Evolutionary conservation across 1,284 basidiomycete species (phyloP).

Genomic region (Tylopilus sp.): DNA sequence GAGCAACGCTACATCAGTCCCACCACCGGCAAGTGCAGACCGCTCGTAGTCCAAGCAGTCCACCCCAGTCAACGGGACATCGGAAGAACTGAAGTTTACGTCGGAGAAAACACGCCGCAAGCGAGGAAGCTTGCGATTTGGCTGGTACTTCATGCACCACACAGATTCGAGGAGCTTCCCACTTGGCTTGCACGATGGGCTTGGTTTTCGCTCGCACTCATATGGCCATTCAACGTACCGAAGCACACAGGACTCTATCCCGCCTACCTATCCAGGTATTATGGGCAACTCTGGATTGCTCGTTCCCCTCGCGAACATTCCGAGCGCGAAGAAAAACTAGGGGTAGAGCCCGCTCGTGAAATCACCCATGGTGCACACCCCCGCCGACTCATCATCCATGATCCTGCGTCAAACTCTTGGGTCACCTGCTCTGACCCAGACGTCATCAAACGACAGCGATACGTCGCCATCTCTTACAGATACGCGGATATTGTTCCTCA

Average conservation of each 20-base stretch:
- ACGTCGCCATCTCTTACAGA: constrained; percentile 35
- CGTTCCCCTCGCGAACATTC: constrained; percentile 38
- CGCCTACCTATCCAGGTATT: constrained; percentile 29
- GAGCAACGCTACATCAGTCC: constrained; percentile 36
- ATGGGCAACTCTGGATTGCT: constrained; percentile 39
- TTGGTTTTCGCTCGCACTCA: constrained; percentile 29
- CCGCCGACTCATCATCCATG: constrained; percentile 31
- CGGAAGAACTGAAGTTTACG: not conserved
- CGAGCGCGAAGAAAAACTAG: constrained; percentile 22
- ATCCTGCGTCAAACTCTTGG: constrained; percentile 21
- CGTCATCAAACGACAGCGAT: constrained; percentile 25
- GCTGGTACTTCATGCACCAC: constrained; percentile 18
- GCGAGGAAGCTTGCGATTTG: constrained; percentile 37
- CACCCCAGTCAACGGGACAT: constrained; percentile 11
- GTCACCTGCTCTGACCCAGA: constrained; percentile 1
- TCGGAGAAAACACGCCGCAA: constrained; percentile 11
- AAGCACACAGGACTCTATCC: constrained; percentile 21
- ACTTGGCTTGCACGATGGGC: constrained; percentile 32
- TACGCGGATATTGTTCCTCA: constrained; percentile 20
- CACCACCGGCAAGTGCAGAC: constrained; percentile 33
- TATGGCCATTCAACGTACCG: constrained; percentile 25
- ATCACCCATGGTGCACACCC: constrained; percentile 33
- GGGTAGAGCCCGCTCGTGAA: constrained; percentile 13
- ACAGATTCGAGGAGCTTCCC: not conserved
- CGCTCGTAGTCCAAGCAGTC: constrained; percentile 38